These are phyloP conservation scores for Chytridium lagenaria DNA, from an alignment of 371 early-diverging fungal species.

Conservation along the genomic window DNA sequence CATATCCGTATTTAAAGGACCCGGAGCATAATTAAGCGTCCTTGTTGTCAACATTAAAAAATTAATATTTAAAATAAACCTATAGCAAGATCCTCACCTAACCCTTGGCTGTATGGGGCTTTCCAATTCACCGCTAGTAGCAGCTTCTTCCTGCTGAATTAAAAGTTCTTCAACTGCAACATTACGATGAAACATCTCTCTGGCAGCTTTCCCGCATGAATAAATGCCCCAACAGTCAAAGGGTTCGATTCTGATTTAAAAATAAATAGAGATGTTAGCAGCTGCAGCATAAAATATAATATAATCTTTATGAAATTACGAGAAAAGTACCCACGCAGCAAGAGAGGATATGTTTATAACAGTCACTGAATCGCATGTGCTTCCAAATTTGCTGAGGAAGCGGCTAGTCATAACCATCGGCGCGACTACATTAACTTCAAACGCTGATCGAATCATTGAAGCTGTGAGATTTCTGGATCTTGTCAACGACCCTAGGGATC, in stretches of 20 bases:
- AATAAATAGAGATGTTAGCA: conserved; percentile 20
- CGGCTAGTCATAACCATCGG: conserved; percentile 46
- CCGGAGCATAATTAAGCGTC: conserved; percentile 89
- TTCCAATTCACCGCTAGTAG: conserved; percentile 15
- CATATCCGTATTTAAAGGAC: conserved; percentile 90
- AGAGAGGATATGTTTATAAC: conserved; percentile 87
- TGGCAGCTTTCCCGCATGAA: conserved; percentile 85
- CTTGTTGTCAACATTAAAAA: too few species aligned
- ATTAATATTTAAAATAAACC: too few species aligned
- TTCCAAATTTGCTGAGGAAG: conserved; percentile 48
- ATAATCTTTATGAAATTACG: neutral
- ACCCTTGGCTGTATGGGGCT: conserved; percentile 35
- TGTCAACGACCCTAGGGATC: conserved; percentile 73
- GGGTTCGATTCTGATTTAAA: conserved; percentile 54
- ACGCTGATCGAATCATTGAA: conserved; percentile 61
- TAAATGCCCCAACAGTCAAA: conserved; percentile 86
- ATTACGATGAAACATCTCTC: conserved; percentile 78
- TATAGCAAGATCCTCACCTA: too few species aligned
- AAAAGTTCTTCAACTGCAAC: conserved; percentile 69
- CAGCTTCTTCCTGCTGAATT: conserved; percentile 25
- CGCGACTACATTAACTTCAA: conserved; percentile 38
- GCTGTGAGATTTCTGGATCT: conserved; percentile 61
- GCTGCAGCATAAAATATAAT: neutral
- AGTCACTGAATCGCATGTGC: conserved; percentile 25
- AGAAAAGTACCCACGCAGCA: conserved; percentile 58